Evolutionary conservation across 106 monocot species (phyloP), one percentile per base, ranked within the genome.

Genomic region (Chionographis japonica): DNA sequence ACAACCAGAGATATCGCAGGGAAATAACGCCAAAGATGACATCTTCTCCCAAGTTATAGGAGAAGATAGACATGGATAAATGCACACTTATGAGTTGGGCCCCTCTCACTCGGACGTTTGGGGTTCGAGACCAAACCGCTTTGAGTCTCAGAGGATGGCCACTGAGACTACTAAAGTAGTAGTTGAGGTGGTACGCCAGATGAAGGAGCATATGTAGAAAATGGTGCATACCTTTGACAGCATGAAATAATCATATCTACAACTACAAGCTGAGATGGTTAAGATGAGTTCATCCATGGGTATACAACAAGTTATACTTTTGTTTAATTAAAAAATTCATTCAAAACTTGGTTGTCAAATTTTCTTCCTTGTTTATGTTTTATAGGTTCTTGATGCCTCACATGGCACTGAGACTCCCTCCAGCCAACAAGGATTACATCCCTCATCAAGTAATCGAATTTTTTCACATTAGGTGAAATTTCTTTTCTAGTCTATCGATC

Each of bases 151-250:
- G 6, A 46, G n/a, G 13, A 36, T 50, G 39, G 67, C 51, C 12
- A 9, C 27, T 19, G 67, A 75, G 58, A 59, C 59, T 52, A 68
- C 59, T 19, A 66, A 12, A 38, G 19, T 16, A 16, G 75, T 67
- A 52, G 61, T 37, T 18, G 68, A 75, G n/a, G 58, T 68, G 43
- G 67, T 60, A 37, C 8, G 9, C 8, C 6, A 49, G 51, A 52
- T 67, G 56, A 67, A 18, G 60, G 58, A 68, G 20, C 39, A 75
- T 17, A 68, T 75, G 75, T 8, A 60, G 18, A 67, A 11, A 3
- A 68, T 75, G 75, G 65, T 68, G 59, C 38, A 20, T 51, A 49
- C 20, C 17, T 42, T 60, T 19, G 49, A 52, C 11, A 51, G 52
- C 9, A 65, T 75, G 68, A 27, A 27, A 1, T 1, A 27, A 27